Evolutionary conservation across 192 early-diverging fungal species (phyloP), one percentile per base, ranked within the genome.

Genomic region (Linderina pennispora): DNA sequence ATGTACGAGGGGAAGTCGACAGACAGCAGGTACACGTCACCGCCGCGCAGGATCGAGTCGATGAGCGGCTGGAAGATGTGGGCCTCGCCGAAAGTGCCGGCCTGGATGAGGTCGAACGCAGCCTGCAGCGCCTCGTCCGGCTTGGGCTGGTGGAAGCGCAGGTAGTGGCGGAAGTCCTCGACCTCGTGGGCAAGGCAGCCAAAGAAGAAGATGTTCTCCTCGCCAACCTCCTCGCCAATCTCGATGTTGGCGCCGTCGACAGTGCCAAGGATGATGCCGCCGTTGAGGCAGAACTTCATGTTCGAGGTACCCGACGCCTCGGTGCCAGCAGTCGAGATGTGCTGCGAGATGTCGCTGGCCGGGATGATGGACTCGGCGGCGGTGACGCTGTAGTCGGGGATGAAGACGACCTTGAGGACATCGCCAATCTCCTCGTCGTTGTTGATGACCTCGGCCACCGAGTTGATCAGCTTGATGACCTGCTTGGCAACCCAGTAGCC

Each of bases 221-320:
- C 81, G 17, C 94, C 94, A 60, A 95, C 83, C 62, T 97, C 91
- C 55, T 98, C 92, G 51, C 84, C 79, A 70, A 98, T 98, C 63
- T 98, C 96, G 76, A 98, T 92, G 73, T 98, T 98, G 49, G 96
- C 96, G 42, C 93, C 94, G 48, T 99, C 94, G 22, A 99, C 83
- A 1, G 93, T 99, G 48, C 96, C 96, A 24, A 99, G 77, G 62
- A 99, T 99, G 43, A 97, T 68, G 49, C 96, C 96, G 48, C 96
- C 94, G 68, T 99, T 99, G 33, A 99, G 69, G 36, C 97, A 93
- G 79, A 99, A 99, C 79, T 99, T 98, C 94, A 99, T 99, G 80
- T 99, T 99, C 15, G 93, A 96, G 8, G 96, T 99, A 38, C 96
- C 96, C 15, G 93, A 96, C 15, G 94, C 96, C 70, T 99, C 96